Conservation (phyloP, 495 filamentous ascomycete species). For the Tuber aestivum region DNA sequence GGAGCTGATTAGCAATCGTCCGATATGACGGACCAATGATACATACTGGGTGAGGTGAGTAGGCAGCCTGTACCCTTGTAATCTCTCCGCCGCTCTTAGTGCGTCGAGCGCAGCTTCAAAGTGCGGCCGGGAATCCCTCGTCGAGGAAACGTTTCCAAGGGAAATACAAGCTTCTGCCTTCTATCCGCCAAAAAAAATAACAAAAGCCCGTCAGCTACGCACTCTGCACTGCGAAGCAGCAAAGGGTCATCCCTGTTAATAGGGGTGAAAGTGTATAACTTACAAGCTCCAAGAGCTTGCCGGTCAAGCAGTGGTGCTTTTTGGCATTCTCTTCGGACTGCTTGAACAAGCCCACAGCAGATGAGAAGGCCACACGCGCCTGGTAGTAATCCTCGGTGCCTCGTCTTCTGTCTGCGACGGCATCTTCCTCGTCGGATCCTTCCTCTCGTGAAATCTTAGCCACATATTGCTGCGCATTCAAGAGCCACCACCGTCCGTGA, state of each 20-base stretch:
- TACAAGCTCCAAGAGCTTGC: conserved; percentile 47
- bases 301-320: conserved; percentile 43
- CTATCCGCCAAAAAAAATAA: conserved; percentile 37
- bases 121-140: conserved; percentile 46
- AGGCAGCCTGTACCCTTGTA: conserved; percentile 46
- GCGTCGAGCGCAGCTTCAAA: conserved; percentile 49
- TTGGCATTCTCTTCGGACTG: conserved; percentile 46
- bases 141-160: conserved; percentile 50
- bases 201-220: neutral
- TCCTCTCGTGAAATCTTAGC: conserved; percentile 49
- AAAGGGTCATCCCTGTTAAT: neutral
- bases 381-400: conserved; percentile 50
- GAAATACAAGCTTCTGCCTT: conserved; percentile 53
- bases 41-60: conserved; percentile 48
- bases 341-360: conserved; percentile 50
- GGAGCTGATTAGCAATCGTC: neutral
- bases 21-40: conserved; percentile 1
- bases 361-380: conserved; percentile 48
- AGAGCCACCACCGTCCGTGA: conserved; percentile 50
- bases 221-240: neutral
- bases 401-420: conserved; percentile 45
- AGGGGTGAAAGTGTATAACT: conserved; percentile 22
- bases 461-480: conserved; percentile 49
- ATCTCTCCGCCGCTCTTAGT: conserved; percentile 46
- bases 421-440: conserved; percentile 37